phyloP scores from a whole-genome alignment of 2,329 filamentous ascomycete genomes.

The Pseudogymnoascus sp. region DNA sequence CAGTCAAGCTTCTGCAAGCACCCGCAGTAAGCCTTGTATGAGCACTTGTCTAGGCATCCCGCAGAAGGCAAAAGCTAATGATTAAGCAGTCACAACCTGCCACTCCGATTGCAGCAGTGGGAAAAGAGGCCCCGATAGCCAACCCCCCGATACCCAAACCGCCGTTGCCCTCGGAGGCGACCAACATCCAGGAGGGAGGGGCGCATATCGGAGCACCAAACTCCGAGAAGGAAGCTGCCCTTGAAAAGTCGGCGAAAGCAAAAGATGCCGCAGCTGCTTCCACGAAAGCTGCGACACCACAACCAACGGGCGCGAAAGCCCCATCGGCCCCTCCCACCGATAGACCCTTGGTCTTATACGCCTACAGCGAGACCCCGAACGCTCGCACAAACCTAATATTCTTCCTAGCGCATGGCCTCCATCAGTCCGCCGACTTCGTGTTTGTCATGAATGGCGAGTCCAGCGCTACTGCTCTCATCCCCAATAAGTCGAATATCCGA shows the following conservation, averaged over 20 bases:
- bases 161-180: not conserved
- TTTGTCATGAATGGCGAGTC: conserved; percentile 25
- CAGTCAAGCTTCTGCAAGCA: conserved; percentile 7
- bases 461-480: conserved; percentile 14
- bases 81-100: not conserved
- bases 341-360: conserved; percentile 22
- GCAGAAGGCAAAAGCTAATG: not conserved
- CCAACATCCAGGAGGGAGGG: not conserved
- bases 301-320: not conserved
- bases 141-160: not conserved
- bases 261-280: not conserved
- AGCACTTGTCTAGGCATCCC: not conserved
- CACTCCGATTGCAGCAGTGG: not conserved
- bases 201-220: not conserved
- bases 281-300: not conserved
- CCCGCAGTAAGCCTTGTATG: not conserved
- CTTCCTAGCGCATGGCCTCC: conserved; percentile 23
- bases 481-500: conserved; percentile 17
- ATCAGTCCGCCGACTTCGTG: conserved; percentile 22
- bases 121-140: not conserved
- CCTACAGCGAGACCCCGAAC: conserved; percentile 20
- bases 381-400: conserved; percentile 22
- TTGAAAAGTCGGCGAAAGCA: not conserved
- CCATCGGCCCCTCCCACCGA: conserved; percentile 5
- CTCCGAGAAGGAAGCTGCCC: not conserved